These are phyloP conservation scores for Cryptococcus sp. DNA, from an alignment of 1,284 basidiomycete species.

Conservation along the genomic window DNA sequence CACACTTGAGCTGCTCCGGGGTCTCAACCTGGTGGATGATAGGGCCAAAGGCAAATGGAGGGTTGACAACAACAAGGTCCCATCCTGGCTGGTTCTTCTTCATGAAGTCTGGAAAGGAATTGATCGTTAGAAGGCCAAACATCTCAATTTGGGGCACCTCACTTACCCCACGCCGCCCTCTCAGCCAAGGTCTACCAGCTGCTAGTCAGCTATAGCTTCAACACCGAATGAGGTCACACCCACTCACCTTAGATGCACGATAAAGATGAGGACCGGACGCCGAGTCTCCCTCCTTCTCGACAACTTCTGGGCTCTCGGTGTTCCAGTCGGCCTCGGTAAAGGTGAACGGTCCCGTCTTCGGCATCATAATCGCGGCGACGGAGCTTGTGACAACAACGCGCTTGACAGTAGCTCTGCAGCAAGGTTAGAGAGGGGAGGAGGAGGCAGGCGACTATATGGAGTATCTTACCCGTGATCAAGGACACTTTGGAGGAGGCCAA, in stretches of 20 bases:
- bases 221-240: too few species aligned
- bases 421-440: neutral
- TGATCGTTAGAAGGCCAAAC: too few species aligned
- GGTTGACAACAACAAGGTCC: slow-evolving; percentile 59
- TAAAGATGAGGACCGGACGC: slow-evolving; percentile 53
- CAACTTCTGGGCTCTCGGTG: slow-evolving; percentile 54
- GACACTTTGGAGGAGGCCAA: slow-evolving; percentile 58
- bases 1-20: slow-evolving; percentile 54
- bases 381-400: slow-evolving; percentile 69
- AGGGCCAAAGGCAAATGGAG: slow-evolving; percentile 54
- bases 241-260: slow-evolving; percentile 40
- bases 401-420: slow-evolving; percentile 53
- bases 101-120: slow-evolving; percentile 52
- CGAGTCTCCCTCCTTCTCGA: slow-evolving; percentile 58
- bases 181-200: slow-evolving; percentile 64
- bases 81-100: slow-evolving; percentile 57
- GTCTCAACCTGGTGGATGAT: slow-evolving; percentile 56
- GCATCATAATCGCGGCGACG: slow-evolving; percentile 54
- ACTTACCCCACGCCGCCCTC: slow-evolving; percentile 49
- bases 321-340: slow-evolving; percentile 62
- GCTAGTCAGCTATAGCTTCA: too few species aligned
- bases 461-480: slow-evolving; percentile 57
- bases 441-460: too few species aligned
- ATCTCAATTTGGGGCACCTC: too few species aligned
- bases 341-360: slow-evolving; percentile 18